A percentile compares a stretch with the other conserved stretches of the same genome.
Conservation (phyloP, 495 filamentous ascomycete genomes). For the Talaromyces proteolyticus region DNA sequence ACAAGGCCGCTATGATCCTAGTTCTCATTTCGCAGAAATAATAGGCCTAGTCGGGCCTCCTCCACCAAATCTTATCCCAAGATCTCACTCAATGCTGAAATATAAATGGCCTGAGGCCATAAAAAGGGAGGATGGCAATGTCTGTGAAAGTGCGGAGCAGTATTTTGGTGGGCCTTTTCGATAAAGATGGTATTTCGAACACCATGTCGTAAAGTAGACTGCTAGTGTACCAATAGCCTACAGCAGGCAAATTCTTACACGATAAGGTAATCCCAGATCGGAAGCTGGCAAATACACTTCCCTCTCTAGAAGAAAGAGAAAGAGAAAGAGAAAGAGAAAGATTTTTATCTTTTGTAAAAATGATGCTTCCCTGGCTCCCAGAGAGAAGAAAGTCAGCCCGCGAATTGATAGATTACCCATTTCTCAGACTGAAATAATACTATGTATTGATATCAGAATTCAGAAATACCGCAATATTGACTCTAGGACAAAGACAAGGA, state of each 20-base stretch:
- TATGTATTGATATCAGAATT: no score
- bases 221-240: no score
- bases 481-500: no score
- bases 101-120: constrained; percentile 13
- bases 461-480: no score
- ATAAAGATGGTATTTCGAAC: not conserved
- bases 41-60: constrained; percentile 36
- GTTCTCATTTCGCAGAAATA: constrained; percentile 33
- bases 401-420: not conserved
- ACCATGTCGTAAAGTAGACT: no score
- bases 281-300: constrained; percentile 11
- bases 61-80: constrained; percentile 24
- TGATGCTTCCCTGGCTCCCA: constrained; percentile 7
- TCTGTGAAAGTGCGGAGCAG: constrained; percentile 9
- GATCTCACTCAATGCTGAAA: constrained; percentile 10
- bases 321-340: no score
- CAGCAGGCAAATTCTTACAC: constrained; percentile 16
- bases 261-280: constrained; percentile 14
- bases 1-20: constrained; percentile 15
- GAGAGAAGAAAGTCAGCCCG: not conserved
- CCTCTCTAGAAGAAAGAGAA: constrained; percentile 15
- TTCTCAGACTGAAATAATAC: no score
- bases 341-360: constrained; percentile 20
- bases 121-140: constrained; percentile 4
- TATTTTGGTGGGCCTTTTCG: constrained; percentile 11